Base-by-base conservation (phyloP, 2,329 filamentous ascomycete species). In the Cercospora sp. region DNA sequence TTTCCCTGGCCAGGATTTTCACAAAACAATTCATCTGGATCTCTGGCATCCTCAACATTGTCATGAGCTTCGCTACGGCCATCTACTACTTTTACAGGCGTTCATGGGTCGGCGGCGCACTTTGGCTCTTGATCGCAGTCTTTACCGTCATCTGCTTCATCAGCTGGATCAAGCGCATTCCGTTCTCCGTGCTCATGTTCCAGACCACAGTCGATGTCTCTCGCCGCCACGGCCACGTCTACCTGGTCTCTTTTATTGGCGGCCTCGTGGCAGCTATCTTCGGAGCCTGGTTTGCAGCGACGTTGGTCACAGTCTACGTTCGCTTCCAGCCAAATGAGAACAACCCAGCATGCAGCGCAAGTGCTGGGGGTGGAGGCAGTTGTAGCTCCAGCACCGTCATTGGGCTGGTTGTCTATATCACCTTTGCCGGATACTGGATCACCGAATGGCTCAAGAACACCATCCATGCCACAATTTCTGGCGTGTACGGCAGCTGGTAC, bases 21-120 rank as follows among this genome's bases (percentile, higher is more conserved):
- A 93, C 94, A 3, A 96, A 95, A 81, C 87, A 92, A 76, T 93
- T 97, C 73, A 96, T 97, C 77, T 97, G 93, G 92, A 87, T 93
- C 45, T 96, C 93, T 0, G 93, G 92, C 12, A 94, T 97, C 62
- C 83, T 96, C 66, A 96, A 97, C 79, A 91, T 97, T 74, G 82
- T 90, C 64, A 90, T 93, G 74, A 92, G 92, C 0, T 83, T 97
- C n/a, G 94, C 87, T 1, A 96, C 93, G 0, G 93, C 92, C 9
- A 89, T 94, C 63, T 96, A 93, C 80, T 96, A 96, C 83, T 87
- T 97, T 55, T 89, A 86, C 68, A 84, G 87, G 53, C 86, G 86
- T 66, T 92, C 94, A 78, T 97, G 89, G 81, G 91, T 90, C 6
- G 93, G 91, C 10, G 94, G 92, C 39, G 94, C 97, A 48, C 90